Percentiles rank a stretch among this genome's conserved stretches.
Evolutionary conservation across 257 asterid genomes (phyloP).

Genomic region (Nicotiana otophora): DNA sequence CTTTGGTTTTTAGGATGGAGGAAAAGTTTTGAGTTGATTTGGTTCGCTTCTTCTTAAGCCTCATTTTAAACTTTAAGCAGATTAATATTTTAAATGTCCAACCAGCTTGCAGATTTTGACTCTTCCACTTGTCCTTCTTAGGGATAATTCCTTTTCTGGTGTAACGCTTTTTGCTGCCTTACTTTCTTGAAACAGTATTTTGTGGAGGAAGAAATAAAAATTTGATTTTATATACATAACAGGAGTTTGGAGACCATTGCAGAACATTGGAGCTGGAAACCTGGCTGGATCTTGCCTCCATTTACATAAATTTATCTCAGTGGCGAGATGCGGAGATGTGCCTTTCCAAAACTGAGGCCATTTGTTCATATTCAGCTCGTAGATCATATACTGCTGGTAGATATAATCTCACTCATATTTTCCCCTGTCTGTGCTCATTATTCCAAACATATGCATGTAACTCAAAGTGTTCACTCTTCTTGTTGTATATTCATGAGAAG

Average conservation of each 20-base stretch:
- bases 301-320: conserved; percentile 57
- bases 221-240: conserved; percentile 13
- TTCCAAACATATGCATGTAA: not conserved
- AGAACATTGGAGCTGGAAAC: conserved; percentile 57
- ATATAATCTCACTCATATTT: not conserved
- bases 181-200: not conserved
- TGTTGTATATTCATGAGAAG: not conserved
- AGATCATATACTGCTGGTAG: conserved; percentile 78
- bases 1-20: not conserved
- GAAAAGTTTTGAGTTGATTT: not conserved
- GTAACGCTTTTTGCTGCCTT: not conserved
- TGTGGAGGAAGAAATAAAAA: not conserved
- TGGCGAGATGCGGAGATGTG: conserved; percentile 89
- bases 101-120: not conserved
- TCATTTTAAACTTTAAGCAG: not conserved
- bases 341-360: conserved; percentile 57
- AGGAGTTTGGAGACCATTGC: conserved; percentile 38
- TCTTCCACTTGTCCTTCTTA: not conserved
- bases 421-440: not conserved
- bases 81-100: not conserved
- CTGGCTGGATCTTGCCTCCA: conserved; percentile 83
- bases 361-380: conserved; percentile 48
- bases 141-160: not conserved
- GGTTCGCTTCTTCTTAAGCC: not conserved
- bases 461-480: not conserved